Evolutionary conservation across 2,329 filamentous ascomycete genomes (phyloP).

Genomic region (Truncatella angustata): DNA sequence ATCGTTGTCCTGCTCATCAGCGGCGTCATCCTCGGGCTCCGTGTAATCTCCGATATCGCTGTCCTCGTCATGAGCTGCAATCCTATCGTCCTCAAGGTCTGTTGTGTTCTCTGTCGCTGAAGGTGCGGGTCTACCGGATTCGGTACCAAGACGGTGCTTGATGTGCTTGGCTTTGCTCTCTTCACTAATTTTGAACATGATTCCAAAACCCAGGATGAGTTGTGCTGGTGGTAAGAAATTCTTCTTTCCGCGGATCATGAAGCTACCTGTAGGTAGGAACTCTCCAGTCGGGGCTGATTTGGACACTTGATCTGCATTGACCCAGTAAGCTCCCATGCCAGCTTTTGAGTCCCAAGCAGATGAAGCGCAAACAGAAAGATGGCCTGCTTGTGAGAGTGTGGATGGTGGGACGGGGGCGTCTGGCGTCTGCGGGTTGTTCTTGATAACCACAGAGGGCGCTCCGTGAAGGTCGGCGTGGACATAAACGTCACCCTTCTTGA

Average conservation of each 20-base stretch:
- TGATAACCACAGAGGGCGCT: conserved; percentile 82
- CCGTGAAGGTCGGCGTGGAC: conserved; percentile 87
- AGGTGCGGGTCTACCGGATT: conserved; percentile 9
- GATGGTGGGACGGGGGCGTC: conserved; percentile 89
- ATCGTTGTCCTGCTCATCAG: conserved; percentile 23
- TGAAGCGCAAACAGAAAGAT: conserved; percentile 79
- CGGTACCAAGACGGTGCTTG: conserved; percentile 60
- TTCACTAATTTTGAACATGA: conserved; percentile 86
- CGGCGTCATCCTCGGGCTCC: conserved; percentile 30
- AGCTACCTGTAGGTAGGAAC: conserved; percentile 74
- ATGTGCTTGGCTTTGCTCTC: conserved; percentile 79
- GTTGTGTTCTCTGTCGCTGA: background rate
- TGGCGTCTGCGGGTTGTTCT: conserved; percentile 75
- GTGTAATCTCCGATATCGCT: conserved; percentile 22
- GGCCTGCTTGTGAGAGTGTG: conserved; percentile 87
- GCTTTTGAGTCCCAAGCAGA: conserved; percentile 96
- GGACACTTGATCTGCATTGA: conserved; percentile 82
- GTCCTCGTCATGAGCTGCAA: conserved; percentile 12
- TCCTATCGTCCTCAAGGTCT: background rate
- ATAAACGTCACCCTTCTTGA: conserved; percentile 88
- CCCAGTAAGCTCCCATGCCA: conserved; percentile 96
- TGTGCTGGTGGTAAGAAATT: conserved; percentile 88
- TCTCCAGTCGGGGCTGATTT: conserved; percentile 81
- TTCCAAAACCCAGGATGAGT: conserved; percentile 80
- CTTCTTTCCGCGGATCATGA: conserved; percentile 82